Evolutionary conservation across 441 rosid genomes (phyloP).

Genomic region (Breynia disticha): DNA sequence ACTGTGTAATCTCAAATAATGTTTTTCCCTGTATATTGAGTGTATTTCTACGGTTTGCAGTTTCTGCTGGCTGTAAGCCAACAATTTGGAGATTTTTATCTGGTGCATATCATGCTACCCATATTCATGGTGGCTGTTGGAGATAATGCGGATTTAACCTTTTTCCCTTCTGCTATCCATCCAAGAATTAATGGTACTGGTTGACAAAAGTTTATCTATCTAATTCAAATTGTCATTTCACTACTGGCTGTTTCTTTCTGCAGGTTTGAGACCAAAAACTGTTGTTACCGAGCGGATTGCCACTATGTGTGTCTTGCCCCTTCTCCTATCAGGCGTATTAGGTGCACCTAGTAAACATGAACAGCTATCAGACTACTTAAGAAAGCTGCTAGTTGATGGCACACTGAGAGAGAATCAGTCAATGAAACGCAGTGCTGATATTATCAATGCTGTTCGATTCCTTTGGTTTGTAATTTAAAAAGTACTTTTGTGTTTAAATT

Average conservation of each 20-base stretch:
- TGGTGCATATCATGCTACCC: constrained; percentile 76
- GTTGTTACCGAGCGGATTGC: constrained; percentile 69
- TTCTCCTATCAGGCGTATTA: constrained; percentile 86
- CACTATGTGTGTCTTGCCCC: constrained; percentile 71
- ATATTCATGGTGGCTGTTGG: constrained; percentile 79
- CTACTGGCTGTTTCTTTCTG: constrained; percentile 14
- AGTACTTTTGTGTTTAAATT: background rate
- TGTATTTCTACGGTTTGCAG: constrained; percentile 37
- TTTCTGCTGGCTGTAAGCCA: constrained; percentile 70
- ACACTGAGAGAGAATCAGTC: constrained; percentile 45
- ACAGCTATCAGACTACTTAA: constrained; percentile 57
- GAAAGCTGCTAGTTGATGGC: constrained; percentile 62
- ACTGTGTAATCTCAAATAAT: constrained; percentile 2
- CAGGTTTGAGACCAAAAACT: constrained; percentile 87
- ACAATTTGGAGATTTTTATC: constrained; percentile 66
- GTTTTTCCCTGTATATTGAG: constrained; percentile 6
- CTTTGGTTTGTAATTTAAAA: constrained; percentile 57
- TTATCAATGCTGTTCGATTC: constrained; percentile 77
- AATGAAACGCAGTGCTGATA: constrained; percentile 42
- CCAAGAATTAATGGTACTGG: constrained; percentile 62
- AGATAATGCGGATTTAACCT: constrained; percentile 62
- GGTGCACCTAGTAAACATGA: constrained; percentile 75
- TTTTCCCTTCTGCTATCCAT: constrained; percentile 47
- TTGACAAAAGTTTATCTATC: background rate
- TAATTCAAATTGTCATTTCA: constrained; percentile 1